phyloP scores from a whole-genome alignment of 2,329 filamentous ascomycete species.

The Fusarium brachygibbosum region DNA sequence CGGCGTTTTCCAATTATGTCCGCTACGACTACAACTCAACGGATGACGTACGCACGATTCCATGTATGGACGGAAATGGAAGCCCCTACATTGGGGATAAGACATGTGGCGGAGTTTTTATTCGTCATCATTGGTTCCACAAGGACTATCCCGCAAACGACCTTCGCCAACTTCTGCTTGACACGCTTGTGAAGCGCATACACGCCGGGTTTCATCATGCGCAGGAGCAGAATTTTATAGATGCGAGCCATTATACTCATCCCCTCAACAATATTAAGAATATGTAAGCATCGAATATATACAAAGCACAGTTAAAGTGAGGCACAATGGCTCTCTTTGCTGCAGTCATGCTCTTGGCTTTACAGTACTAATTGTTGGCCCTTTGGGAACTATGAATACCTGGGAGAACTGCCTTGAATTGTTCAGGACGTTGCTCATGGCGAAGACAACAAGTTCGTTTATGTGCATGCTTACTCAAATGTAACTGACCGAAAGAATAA shows the following conservation, averaged over 20 bases:
- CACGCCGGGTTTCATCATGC: conserved; percentile 23
- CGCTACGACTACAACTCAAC: conserved; percentile 46
- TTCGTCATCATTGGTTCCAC: conserved; percentile 45
- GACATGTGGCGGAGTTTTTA: conserved; percentile 43
- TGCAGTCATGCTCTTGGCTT: not conserved
- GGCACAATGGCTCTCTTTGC: not conserved
- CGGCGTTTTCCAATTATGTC: conserved; percentile 46
- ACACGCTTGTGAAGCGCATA: conserved; percentile 11
- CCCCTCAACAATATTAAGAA: conserved; percentile 10
- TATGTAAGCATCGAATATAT: not conserved
- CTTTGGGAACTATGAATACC: not conserved
- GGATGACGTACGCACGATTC: conserved; percentile 41
- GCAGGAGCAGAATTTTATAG: conserved; percentile 12
- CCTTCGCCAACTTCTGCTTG: conserved; percentile 6
- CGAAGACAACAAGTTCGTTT: not conserved
- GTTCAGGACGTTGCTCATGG: too few relatives aligned
- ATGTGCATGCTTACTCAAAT: not conserved
- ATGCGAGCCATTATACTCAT: conserved; percentile 20
- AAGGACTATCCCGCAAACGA: conserved; percentile 26
- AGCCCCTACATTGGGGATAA: conserved; percentile 42
- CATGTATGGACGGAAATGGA: conserved; percentile 48
- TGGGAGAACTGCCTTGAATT: not conserved
- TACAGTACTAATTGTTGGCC: not conserved
- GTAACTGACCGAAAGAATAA: not conserved
- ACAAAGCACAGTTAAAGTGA: not conserved